Conservation (phyloP, 1,284 basidiomycete species). For the Irpex lacteus region DNA sequence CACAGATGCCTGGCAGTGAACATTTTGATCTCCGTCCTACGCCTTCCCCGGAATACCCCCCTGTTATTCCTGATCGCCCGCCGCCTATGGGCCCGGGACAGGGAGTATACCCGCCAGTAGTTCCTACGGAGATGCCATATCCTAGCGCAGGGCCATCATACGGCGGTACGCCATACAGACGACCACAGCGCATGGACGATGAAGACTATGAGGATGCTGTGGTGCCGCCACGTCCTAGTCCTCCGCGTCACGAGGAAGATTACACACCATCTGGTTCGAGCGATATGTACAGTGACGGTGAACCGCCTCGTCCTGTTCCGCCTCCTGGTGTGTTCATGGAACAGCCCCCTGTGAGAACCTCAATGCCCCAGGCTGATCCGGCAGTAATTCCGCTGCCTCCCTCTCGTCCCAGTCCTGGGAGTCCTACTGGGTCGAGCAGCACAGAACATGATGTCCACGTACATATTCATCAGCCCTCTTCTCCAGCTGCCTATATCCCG, state of each 20-base stretch:
- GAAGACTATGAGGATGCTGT: constrained; percentile 6
- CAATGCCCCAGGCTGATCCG: constrained; percentile 10
- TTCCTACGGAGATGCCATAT: constrained; percentile 5
- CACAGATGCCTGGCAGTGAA: background rate
- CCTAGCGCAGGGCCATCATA: background rate
- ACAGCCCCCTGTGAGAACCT: background rate
- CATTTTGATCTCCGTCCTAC: constrained; percentile 1
- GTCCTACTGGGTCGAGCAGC: constrained; percentile 4
- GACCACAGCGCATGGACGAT: background rate
- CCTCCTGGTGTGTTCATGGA: constrained; percentile 10
- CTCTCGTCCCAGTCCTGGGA: constrained; percentile 1
- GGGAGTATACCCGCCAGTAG: constrained; percentile 11
- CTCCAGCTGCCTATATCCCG: constrained; percentile 1
- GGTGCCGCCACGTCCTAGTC: constrained; percentile 7
- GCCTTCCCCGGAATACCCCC: constrained; percentile 4
- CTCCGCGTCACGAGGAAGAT: background rate
- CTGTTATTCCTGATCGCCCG: constrained; percentile 11
- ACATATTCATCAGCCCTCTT: constrained; percentile 7
- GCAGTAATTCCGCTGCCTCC: constrained; percentile 14
- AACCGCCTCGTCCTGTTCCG: constrained; percentile 10
- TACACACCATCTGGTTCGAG: background rate
- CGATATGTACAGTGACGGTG: constrained; percentile 4
- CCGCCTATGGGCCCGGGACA: background rate
- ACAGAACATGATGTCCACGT: constrained; percentile 3
- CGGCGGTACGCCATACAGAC: constrained; percentile 7